These are phyloP conservation scores for Cytidiella melzeri DNA, from an alignment of 768 basidiomycete genomes.

Conservation along the genomic window DNA sequence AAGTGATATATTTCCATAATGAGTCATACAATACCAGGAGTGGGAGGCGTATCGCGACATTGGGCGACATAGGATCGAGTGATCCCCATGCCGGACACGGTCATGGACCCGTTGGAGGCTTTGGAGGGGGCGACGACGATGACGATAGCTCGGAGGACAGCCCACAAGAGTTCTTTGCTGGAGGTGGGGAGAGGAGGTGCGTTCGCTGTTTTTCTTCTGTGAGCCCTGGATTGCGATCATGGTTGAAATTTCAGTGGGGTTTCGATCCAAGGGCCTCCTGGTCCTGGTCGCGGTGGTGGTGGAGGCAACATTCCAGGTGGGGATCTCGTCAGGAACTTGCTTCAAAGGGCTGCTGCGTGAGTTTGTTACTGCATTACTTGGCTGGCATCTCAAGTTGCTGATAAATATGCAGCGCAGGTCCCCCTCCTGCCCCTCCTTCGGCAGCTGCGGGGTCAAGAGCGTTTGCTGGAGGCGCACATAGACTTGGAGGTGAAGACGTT, in stretches of 20 bases:
- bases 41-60: conserved; percentile 22
- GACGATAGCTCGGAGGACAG: conserved; percentile 44
- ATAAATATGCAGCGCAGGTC: conserved; percentile 31
- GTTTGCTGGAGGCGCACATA: conserved; percentile 76
- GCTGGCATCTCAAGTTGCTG: neutral
- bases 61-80: conserved; percentile 17
- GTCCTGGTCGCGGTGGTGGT: conserved; percentile 44
- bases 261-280: conserved; percentile 79
- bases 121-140: conserved; percentile 22
- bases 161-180: conserved; percentile 72
- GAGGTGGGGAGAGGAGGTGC: conserved; percentile 89
- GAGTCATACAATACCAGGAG: conserved; percentile 6
- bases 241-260: conserved; percentile 58
- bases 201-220: conserved; percentile 3
- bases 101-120: conserved; percentile 9
- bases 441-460: conserved; percentile 20
- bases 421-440: conserved; percentile 21
- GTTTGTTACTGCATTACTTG: conserved; percentile 21
- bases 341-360: conserved; percentile 78
- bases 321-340: conserved; percentile 59
- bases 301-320: conserved; percentile 40
- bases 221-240: neutral
- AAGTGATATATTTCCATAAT: neutral
- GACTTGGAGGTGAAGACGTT: conserved; percentile 86
- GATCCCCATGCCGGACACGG: conserved; percentile 7